Base-by-base conservation (phyloP, 2,329 filamentous ascomycete species). In the Colletotrichum lupini region DNA sequence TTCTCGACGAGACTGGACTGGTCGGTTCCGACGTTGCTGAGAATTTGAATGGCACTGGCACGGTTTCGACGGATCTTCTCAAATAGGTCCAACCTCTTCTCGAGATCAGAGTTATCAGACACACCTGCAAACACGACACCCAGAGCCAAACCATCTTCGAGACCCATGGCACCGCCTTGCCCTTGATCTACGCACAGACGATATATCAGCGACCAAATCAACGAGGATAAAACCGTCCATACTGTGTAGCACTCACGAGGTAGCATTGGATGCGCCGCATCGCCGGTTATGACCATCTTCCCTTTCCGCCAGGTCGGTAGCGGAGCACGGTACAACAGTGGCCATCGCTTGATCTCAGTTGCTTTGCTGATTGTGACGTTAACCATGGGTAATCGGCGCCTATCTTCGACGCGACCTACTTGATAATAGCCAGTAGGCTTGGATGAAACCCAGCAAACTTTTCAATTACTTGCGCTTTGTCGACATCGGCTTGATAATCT, bases 191-290 rank as follows among this genome's bases (percentile, higher is more conserved):
- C 8, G 3, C 12, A 74, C 35, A 66, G 24, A 8, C 3, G 16
- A 46, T 30, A 9, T 14, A 12, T 22, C 26, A n/a, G 12, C 26
- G 22, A 49, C 8, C 9, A 22, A 9, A 22, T 49, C 16, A 37
- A 16, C 37, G 37, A 22, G 11, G 16, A 5, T 22, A 26, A 28
- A 24, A 16, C n/a, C 11, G 12, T 16, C 16, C 2, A 12, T 42
- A 19, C 16, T 6, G 4, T 26, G 26, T 14, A 46, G 3, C 5
- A 77, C 79, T 58, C 68, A 82, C 81, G 81, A 3, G 82, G 82
- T 4, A 84, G 77, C 78, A 83, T 83, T 0, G 82, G 82, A 73
- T 84, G 82, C 0, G 82, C 82, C 0, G 83, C 80, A 57, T 84
- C 83, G 2, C 83, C 83, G 7, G 78, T 78, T 7, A 84, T 76